Evolutionary conservation across 1,139 yeast species (phyloP), one percentile per base, ranked within the genome.

Genomic region (Magnusiomyces ingens): DNA sequence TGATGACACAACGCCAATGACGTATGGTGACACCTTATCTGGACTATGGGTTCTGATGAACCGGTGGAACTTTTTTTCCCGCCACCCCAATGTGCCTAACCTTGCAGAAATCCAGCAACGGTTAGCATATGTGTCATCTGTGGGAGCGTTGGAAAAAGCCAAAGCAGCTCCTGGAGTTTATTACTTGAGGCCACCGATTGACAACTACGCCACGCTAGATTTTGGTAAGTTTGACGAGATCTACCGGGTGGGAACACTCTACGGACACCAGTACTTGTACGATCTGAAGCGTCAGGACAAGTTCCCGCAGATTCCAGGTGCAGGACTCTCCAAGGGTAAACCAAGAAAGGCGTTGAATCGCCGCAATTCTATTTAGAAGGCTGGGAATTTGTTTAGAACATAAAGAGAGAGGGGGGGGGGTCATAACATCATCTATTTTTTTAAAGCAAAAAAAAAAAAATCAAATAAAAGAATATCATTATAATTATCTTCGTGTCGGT

Each of bases 51-150:
- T 89, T 6, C 63, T 93, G 12, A 71, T 89, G 57, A 93, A 93
- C 68, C 75, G 95, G 55, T 82, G 94, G 84, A 93, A 93, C 65
- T 95, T 96, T 10, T 91, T 91, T 64, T 87, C 96, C 0, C 76
- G 74, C 37, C 86, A 85, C 63, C 95, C 97, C 3, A 85, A 86
- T 66, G 88, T 90, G 6, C 99, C 99, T 2, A 87, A 86, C 56
- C 82, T 93, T 85, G 90, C 96, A 62, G 99, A 93, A 66, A 89
- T 93, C 58, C 99, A 93, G 72, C 79, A 89, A 72, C 76, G 99
- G 55, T 74, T 93, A 57, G 96, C 98, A 0, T 93, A 93, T 68
- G 99, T 93, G 29, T 88, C 97, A 0, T 87, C 96, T 57, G 99
- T 93, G 1, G 87, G 87, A 67, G 98, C 98, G 0, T 72, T 93